Evolutionary conservation across 2,329 filamentous ascomycete genomes (phyloP).

Genomic region (Talaromyces sp.): DNA sequence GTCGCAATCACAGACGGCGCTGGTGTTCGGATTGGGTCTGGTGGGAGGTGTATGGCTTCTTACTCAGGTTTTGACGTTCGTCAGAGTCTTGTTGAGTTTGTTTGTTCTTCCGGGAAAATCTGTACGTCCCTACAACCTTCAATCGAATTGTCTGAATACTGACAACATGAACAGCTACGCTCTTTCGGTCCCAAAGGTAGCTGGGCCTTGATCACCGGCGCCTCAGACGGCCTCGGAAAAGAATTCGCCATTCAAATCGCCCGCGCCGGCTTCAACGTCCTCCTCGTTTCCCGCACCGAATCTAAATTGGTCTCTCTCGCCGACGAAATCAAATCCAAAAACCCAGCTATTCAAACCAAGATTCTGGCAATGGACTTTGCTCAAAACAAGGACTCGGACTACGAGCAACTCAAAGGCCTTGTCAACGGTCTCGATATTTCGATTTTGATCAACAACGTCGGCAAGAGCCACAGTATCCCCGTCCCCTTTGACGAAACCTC

Average conservation of each 20-base stretch:
- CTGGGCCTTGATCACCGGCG: conserved; percentile 92
- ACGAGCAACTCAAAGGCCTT: conserved; percentile 65
- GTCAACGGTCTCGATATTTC: conserved; percentile 73
- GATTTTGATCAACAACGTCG: conserved; percentile 95
- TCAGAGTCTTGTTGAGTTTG: conserved; percentile 61
- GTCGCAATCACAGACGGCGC: conserved; percentile 36
- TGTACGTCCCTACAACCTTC: conserved; percentile 31
- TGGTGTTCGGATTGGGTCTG: conserved; percentile 35
- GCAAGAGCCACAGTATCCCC: conserved; percentile 88
- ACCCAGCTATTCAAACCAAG: conserved; percentile 68
- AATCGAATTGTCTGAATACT: not conserved
- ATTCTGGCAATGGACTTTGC: conserved; percentile 89
- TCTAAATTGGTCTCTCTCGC: conserved; percentile 81
- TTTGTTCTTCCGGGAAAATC: conserved; percentile 61
- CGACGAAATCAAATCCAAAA: conserved; percentile 67
- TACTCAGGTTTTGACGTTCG: conserved; percentile 56
- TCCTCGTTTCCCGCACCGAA: conserved; percentile 92
- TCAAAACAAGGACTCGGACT: conserved; percentile 73
- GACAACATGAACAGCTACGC: conserved; percentile 59
- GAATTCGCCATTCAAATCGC: conserved; percentile 92
- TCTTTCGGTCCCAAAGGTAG: conserved; percentile 88
- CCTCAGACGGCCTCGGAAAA: conserved; percentile 94
- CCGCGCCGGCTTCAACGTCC: conserved; percentile 85
- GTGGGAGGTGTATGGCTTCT: conserved; percentile 59
- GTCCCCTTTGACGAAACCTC: conserved; percentile 80